Evolutionary conservation across 1,139 yeast genomes (phyloP).

Genomic region (Protomyces inouyei): DNA sequence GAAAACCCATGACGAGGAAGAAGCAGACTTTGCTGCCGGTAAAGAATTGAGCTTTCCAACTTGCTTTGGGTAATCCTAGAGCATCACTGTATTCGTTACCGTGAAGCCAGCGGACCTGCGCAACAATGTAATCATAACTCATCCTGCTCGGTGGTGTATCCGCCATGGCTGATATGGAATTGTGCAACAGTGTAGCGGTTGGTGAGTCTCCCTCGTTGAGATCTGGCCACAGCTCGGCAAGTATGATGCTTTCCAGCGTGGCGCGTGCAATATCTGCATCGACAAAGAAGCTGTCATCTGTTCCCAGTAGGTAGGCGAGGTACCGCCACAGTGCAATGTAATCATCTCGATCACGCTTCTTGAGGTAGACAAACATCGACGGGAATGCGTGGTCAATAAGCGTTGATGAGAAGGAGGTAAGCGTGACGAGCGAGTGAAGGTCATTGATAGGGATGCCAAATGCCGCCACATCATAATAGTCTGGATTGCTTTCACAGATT

Average conservation of each 20-base stretch:
- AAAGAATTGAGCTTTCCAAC: conserved; percentile 7
- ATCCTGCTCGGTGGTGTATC: conserved; percentile 20
- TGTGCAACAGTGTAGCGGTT: conserved; percentile 12
- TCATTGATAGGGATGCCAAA: conserved; percentile 25
- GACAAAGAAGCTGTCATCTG: conserved; percentile 13
- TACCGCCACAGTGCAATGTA: conserved; percentile 26
- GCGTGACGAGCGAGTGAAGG: conserved; percentile 17
- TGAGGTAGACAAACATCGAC: conserved; percentile 17
- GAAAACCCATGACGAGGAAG: conserved; percentile 22
- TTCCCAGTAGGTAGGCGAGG: conserved; percentile 21
- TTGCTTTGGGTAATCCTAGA: conserved; percentile 9
- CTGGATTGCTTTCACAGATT: conserved; percentile 9
- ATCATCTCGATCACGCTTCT: conserved; percentile 19
- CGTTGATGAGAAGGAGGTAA: conserved; percentile 16
- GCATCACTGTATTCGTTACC: conserved; percentile 16
- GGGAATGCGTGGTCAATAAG: conserved; percentile 22
- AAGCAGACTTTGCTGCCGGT: conserved; percentile 17
- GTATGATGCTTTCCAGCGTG: conserved; percentile 11
- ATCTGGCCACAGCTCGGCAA: conserved; percentile 23
- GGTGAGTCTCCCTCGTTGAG: conserved; percentile 1
- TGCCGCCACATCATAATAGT: conserved; percentile 15
- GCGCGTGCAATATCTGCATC: conserved; percentile 24
- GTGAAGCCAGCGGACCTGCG: conserved; percentile 25
- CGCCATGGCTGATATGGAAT: conserved; percentile 14
- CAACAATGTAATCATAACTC: conserved; percentile 19